A percentile compares a stretch with the other conserved stretches of the same genome.
Evolutionary conservation across 1,139 yeast genomes (phyloP).

Genomic region (Scheffersomyces illinoinensis): DNA sequence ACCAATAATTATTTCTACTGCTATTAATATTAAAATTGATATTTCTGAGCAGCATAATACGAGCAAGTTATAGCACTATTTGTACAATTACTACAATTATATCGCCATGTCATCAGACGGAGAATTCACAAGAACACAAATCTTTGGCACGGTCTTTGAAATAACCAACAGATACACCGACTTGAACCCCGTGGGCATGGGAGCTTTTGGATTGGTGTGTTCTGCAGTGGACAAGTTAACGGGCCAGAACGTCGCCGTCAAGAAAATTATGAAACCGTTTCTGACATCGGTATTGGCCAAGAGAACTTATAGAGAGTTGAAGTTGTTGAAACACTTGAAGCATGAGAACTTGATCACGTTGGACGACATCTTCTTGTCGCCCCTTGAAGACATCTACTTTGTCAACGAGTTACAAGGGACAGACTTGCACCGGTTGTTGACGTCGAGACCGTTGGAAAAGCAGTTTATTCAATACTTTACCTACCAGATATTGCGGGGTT

Average conservation of each 20-base stretch:
- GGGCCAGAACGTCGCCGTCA: slow-evolving; percentile 92
- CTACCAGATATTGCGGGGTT: slow-evolving; percentile 30
- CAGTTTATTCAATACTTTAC: slow-evolving; percentile 96
- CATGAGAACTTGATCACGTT: slow-evolving; percentile 93
- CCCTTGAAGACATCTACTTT: slow-evolving; percentile 93
- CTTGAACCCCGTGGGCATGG: slow-evolving; percentile 98
- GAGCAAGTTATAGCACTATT: too few relatives aligned
- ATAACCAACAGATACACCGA: slow-evolving; percentile 90
- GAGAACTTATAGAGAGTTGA: slow-evolving; percentile 93
- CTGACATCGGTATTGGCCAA: slow-evolving; percentile 93
- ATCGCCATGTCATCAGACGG: slow-evolving; percentile 23
- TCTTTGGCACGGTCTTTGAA: slow-evolving; percentile 89
- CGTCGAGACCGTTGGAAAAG: slow-evolving; percentile 91
- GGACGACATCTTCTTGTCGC: slow-evolving; percentile 92
- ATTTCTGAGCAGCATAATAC: not conserved
- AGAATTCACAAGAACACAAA: slow-evolving; percentile 50
- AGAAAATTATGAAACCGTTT: slow-evolving; percentile 97
- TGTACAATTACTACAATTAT: not conserved
- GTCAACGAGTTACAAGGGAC: slow-evolving; percentile 97
- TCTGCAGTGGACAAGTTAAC: slow-evolving; percentile 92
- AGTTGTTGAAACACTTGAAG: slow-evolving; percentile 85
- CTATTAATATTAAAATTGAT: too few relatives aligned
- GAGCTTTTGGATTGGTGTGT: slow-evolving; percentile 97
- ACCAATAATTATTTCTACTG: not conserved
- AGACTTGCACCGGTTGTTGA: slow-evolving; percentile 85